phyloP scores from a whole-genome alignment of 768 basidiomycete species.

The Pholiota conissans region DNA sequence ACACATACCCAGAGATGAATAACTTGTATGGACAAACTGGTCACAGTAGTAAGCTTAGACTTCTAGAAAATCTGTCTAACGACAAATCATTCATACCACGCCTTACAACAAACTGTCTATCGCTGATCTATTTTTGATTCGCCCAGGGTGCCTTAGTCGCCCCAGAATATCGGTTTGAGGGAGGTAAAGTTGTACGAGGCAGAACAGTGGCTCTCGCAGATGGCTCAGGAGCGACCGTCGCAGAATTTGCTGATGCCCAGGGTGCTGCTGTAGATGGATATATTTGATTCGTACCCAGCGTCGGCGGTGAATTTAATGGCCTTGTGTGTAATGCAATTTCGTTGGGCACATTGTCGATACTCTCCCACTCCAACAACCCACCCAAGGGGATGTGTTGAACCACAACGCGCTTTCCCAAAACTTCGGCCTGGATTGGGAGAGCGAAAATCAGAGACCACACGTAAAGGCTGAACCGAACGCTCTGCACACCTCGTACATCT shows the following conservation, averaged over 20 bases:
- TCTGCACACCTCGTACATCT: constrained; percentile 86
- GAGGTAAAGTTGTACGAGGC: neutral
- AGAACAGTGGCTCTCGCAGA: neutral
- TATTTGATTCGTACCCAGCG: constrained; percentile 2
- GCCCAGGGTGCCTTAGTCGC: constrained; percentile 4
- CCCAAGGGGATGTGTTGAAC: constrained; percentile 93
- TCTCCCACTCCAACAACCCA: constrained; percentile 71
- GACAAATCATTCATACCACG: neutral
- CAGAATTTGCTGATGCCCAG: neutral
- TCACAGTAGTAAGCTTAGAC: neutral
- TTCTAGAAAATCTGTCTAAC: neutral
- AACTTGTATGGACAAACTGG: no score
- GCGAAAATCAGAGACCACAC: neutral
- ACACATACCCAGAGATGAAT: no score
- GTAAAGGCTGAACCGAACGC: constrained; percentile 4
- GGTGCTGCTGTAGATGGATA: constrained; percentile 9
- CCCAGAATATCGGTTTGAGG: neutral
- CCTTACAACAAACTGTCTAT: neutral
- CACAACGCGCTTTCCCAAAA: constrained; percentile 92
- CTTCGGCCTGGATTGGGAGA: constrained; percentile 64
- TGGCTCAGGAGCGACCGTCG: neutral
- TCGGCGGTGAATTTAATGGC: neutral
- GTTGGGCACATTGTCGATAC: neutral
- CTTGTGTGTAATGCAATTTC: neutral
- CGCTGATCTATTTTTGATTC: neutral